These are phyloP conservation scores for Cryptococcus sp. DNA, from an alignment of 1,284 basidiomycete genomes.

Conservation along the genomic window DNA sequence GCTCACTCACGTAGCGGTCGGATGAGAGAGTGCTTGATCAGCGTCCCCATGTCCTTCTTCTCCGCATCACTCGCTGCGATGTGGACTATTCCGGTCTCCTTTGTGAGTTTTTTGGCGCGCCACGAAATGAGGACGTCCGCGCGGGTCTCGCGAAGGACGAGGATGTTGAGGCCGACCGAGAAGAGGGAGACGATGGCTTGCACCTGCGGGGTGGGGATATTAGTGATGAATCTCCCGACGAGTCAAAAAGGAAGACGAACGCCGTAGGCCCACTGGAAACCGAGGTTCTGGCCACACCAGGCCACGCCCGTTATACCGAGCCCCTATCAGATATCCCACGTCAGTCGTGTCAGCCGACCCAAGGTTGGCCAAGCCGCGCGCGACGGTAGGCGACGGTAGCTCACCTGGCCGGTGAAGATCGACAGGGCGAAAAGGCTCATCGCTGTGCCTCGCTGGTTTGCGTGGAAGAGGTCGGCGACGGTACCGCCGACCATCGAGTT, in stretches of 20 bases:
- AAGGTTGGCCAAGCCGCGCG: neutral
- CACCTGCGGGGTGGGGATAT: slow-evolving; percentile 6
- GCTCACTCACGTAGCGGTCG: slow-evolving; percentile 41
- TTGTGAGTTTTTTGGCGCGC: slow-evolving; percentile 44
- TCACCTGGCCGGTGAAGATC: slow-evolving; percentile 46
- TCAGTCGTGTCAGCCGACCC: neutral
- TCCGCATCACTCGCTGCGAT: slow-evolving; percentile 41
- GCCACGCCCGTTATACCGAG: slow-evolving; percentile 27
- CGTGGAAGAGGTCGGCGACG: slow-evolving; percentile 46
- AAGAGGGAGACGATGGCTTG: slow-evolving; percentile 32
- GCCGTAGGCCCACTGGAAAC: slow-evolving; percentile 42
- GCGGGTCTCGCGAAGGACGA: slow-evolving; percentile 48
- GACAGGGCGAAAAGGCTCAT: slow-evolving; percentile 50
- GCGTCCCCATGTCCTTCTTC: slow-evolving; percentile 32
- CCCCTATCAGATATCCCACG: slow-evolving; percentile 10
- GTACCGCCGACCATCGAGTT: slow-evolving; percentile 46
- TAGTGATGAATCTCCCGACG: neutral
- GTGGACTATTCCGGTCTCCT: slow-evolving; percentile 46
- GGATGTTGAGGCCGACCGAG: slow-evolving; percentile 31
- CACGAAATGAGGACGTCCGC: slow-evolving; percentile 52
- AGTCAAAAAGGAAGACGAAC: slow-evolving; percentile 20
- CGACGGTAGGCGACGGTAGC: no score
- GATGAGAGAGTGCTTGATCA: slow-evolving; percentile 42
- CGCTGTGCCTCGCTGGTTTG: slow-evolving; percentile 42
- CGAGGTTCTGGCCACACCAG: slow-evolving; percentile 29